Percentiles rank a stretch among this genome's conserved stretches.
phyloP scores from a whole-genome alignment of 2,329 filamentous ascomycete species.

The Neonectria hederae region DNA sequence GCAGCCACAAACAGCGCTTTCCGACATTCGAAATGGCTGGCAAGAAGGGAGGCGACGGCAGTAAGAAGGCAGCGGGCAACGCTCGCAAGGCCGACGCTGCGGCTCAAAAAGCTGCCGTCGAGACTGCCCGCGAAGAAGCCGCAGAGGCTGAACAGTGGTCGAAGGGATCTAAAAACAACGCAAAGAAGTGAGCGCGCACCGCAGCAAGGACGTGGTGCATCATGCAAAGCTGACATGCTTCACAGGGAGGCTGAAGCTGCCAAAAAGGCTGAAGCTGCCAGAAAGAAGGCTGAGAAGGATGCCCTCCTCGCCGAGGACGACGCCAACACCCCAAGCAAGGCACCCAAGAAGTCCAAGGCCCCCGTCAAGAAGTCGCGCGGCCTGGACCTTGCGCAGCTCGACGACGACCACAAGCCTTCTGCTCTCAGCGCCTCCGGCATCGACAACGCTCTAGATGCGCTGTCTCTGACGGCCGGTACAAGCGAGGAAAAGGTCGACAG shows the following conservation, averaged over 20 bases:
- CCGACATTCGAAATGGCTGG: constrained; percentile 65
- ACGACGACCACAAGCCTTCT: constrained; percentile 63
- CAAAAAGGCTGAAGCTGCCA: constrained; percentile 85
- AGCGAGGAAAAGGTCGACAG: constrained; percentile 78
- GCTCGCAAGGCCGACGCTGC: constrained; percentile 92
- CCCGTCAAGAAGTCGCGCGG: constrained; percentile 76
- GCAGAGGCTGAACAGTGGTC: constrained; percentile 82
- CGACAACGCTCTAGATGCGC: constrained; percentile 90
- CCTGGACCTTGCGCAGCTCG: constrained; percentile 79
- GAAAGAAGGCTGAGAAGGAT: constrained; percentile 94
- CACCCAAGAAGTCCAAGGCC: constrained; percentile 74
- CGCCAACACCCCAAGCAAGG: constrained; percentile 65
- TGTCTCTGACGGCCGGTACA: constrained; percentile 69
- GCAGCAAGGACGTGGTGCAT: not conserved
- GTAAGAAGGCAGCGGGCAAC: constrained; percentile 90
- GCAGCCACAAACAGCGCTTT: constrained; percentile 20
- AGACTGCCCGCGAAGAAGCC: constrained; percentile 71
- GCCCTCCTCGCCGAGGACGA: constrained; percentile 87
- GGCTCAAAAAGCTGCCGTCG: constrained; percentile 78
- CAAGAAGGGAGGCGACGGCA: constrained; percentile 76
- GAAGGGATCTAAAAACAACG: constrained; percentile 83
- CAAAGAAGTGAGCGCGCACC: constrained; percentile 78
- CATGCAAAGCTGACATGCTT: constrained; percentile 23
- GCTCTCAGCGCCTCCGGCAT: constrained; percentile 86
- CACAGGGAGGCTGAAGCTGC: constrained; percentile 50